Evolutionary conservation across 176 grass and related monocot genomes (phyloP).

Genomic region (Lolium perenne): DNA sequence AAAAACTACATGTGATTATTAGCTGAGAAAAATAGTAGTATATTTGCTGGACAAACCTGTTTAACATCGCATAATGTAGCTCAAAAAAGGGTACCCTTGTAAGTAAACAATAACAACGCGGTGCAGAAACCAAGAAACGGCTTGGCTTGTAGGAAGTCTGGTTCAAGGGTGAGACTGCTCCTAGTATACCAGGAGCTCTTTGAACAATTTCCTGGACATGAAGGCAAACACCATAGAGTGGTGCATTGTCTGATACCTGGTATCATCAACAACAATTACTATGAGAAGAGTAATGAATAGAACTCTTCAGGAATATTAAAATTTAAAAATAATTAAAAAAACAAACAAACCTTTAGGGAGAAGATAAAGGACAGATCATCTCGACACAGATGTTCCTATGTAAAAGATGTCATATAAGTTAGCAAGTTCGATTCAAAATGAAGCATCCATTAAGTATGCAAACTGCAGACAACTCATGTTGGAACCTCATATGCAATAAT

Average conservation of each 20-base stretch:
- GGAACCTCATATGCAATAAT: constrained; percentile 14
- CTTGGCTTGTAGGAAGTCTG: constrained; percentile 70
- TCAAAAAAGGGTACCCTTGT: constrained; percentile 98
- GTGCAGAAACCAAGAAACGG: constrained; percentile 92
- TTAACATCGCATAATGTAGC: constrained; percentile 98
- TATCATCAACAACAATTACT: constrained; percentile 45
- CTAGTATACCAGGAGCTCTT: constrained; percentile 91
- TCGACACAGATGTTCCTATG: constrained; percentile 88
- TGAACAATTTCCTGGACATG: constrained; percentile 99
- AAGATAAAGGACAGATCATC: constrained; percentile 95
- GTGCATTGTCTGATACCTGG: constrained; percentile 90
- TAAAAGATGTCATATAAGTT: constrained; percentile 50
- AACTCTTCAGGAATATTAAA: constrained; percentile 38
- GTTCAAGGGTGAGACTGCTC: constrained; percentile 71
- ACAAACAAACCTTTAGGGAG: constrained; percentile 79
- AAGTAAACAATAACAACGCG: constrained; percentile 95
- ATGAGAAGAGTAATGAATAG: constrained; percentile 38
- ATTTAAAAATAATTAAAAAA: not conserved
- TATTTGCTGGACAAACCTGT: constrained; percentile 65
- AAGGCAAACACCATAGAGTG: constrained; percentile 94
- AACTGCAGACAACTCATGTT: not conserved
- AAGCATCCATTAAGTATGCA: constrained; percentile 17
- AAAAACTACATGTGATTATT: constrained; percentile 19
- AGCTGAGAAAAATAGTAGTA: constrained; percentile 26
- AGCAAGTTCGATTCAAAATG: constrained; percentile 38